Percentiles rank a stretch among this genome's conserved stretches.
Conservation (phyloP, 495 filamentous ascomycete species). For the Bacidia rubella region DNA sequence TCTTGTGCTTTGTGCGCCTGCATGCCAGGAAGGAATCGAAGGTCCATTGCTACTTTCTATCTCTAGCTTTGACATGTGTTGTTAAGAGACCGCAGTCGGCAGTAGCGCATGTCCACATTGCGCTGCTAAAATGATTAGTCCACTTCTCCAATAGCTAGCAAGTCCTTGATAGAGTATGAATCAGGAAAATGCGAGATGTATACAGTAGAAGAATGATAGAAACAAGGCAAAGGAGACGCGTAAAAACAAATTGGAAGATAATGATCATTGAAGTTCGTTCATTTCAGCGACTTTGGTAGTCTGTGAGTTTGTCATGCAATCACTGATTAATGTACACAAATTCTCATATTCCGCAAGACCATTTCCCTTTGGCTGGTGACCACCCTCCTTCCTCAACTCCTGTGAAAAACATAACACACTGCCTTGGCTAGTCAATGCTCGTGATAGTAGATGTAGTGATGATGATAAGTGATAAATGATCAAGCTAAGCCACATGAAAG, state of each 20-base stretch:
- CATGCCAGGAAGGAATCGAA: too few relatives aligned
- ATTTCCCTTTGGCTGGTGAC: background rate
- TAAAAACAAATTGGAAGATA: background rate
- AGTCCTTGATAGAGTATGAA: too few relatives aligned
- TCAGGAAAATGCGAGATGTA: too few relatives aligned
- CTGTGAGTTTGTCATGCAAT: background rate
- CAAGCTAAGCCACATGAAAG: constrained; percentile 10
- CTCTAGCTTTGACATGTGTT: too few relatives aligned
- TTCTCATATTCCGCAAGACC: background rate
- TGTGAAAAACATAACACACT: background rate
- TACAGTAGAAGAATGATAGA: too few relatives aligned
- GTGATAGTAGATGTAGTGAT: constrained; percentile 1
- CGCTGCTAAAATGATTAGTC: too few relatives aligned
- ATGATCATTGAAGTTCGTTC: background rate
- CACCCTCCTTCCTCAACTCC: constrained; percentile 13
- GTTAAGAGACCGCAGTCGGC: too few relatives aligned
- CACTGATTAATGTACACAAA: constrained; percentile 21
- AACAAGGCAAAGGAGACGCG: background rate
- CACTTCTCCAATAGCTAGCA: too few relatives aligned
- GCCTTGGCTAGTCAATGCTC: constrained; percentile 9
- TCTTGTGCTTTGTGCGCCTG: too few relatives aligned
- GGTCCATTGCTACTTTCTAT: too few relatives aligned
- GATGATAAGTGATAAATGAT: background rate
- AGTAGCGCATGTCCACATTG: too few relatives aligned
- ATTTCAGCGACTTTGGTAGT: constrained; percentile 13